Evolutionary conservation across 1,284 basidiomycete genomes (phyloP), one percentile per base, ranked within the genome.

Genomic region (Apiotrichum sp.): DNA sequence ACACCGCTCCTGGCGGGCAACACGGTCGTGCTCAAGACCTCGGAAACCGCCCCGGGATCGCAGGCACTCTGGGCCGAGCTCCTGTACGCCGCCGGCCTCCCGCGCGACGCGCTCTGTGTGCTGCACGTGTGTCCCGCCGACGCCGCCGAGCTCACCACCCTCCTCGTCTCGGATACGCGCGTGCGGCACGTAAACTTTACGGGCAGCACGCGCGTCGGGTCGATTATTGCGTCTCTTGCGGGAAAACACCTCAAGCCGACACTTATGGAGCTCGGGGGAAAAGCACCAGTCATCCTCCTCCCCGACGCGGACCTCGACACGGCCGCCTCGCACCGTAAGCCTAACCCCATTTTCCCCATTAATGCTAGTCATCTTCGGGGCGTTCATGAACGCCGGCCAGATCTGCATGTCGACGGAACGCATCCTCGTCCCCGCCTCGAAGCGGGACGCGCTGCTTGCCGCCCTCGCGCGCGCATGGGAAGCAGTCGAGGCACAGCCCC

Each of bases 401-500:
- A 78, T 87, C 50, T 87, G 86, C 76, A 86, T 86, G 84, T 83
- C 83, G 1, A 82, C 83, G 2, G 84, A 86, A 65, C 82, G 85
- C 33, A 79, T 87, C 35, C 80, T 87, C 49, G 83, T 84, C 7
- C 82, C 71, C 41, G 62, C 58, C 16, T 55, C 60, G 10, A 62
- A 55, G 49, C 65, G 31, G 61, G 82, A 55, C 72, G 73, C 57
- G 72, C 80, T 51, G 76, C 79, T 47, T 69, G 78, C 61, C 62
- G 73, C 8, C 51, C 57, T 57, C 43, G 54, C 44, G 13, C 36
- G 16, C 49, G 62, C 50, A 33, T 51, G 65, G 66, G 40, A 60
- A 68, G 42, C 58, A 81, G 33, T 70, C 78, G 36, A 47, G n/a
- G 52, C 55, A 49, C 47, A 14, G 34, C 51, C 49, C 2, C 57